Percentiles rank a stretch among this genome's conserved stretches.
Evolutionary conservation across 2,329 filamentous ascomycete genomes (phyloP).

Genomic region (Clarireedia sp.): DNA sequence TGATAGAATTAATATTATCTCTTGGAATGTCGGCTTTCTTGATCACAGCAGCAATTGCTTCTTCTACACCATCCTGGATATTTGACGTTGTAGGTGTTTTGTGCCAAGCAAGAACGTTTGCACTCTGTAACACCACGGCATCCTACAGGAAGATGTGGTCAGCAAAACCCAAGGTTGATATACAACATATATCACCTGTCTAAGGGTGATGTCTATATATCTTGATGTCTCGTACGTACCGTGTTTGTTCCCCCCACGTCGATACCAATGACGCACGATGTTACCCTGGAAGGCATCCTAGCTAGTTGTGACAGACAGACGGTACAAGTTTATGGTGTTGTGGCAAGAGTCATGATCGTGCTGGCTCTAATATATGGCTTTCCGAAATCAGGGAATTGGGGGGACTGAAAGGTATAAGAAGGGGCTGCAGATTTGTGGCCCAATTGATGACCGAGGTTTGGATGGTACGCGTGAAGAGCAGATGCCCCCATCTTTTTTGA

Average conservation of each 20-base stretch:
- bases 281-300: conserved; percentile 18
- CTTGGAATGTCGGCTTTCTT: conserved; percentile 32
- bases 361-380: too few species aligned
- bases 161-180: neutral
- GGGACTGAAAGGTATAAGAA: too few species aligned
- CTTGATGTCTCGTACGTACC: conserved; percentile 1
- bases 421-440: too few species aligned
- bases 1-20: conserved; percentile 37
- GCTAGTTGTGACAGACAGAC: too few species aligned
- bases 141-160: conserved; percentile 6
- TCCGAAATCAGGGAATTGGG: too few species aligned
- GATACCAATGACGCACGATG: conserved; percentile 30
- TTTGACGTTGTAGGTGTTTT: conserved; percentile 44
- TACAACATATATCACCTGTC: too few species aligned
- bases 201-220: too few species aligned
- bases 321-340: too few species aligned
- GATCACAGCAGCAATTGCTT: conserved; percentile 38
- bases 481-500: too few species aligned
- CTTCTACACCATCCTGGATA: conserved; percentile 41
- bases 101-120: conserved; percentile 33
- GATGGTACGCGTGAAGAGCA: too few species aligned
- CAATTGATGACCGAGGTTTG: too few species aligned
- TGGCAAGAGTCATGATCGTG: too few species aligned
- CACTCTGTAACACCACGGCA: conserved; percentile 22
- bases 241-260: conserved; percentile 56